A percentile compares a stretch with the other conserved stretches of the same genome.
Evolutionary conservation across 306 rosid genomes (phyloP).

Genomic region (Prinsepia uniflora): DNA sequence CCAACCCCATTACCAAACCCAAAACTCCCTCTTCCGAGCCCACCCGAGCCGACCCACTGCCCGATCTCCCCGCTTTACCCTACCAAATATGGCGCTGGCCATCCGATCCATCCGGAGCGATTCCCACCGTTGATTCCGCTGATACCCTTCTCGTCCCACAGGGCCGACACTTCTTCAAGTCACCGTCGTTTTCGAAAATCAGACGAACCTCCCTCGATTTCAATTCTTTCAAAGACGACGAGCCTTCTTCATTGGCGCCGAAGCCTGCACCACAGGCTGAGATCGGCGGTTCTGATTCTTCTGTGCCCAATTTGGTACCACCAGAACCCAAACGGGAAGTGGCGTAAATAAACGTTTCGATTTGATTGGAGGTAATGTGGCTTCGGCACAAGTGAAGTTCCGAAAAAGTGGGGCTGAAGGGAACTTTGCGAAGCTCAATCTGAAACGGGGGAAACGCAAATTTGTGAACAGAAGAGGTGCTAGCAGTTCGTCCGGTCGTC

Average conservation of each 20-base stretch:
- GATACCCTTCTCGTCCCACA: constrained; percentile 54
- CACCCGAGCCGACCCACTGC: constrained; percentile 11
- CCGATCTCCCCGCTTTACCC: constrained; percentile 39
- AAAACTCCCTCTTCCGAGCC: constrained; percentile 28
- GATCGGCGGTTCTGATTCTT: constrained; percentile 2
- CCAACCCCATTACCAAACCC: constrained; percentile 37
- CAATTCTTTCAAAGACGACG: constrained; percentile 29
- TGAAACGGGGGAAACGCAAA: constrained; percentile 53
- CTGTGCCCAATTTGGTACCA: constrained; percentile 18
- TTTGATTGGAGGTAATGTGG: constrained; percentile 53
- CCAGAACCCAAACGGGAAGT: constrained; percentile 19
- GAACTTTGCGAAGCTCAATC: constrained; percentile 68
- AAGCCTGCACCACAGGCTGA: constrained; percentile 7
- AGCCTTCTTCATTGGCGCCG: constrained; percentile 17
- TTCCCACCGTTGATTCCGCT: constrained; percentile 34
- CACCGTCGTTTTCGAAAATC: constrained; percentile 53
- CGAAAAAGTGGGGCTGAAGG: constrained; percentile 51
- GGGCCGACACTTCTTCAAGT: constrained; percentile 45
- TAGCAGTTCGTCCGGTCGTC: constrained; percentile 25
- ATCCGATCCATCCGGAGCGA: constrained; percentile 29
- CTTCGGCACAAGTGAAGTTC: constrained; percentile 42
- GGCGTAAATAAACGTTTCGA: constrained; percentile 39
- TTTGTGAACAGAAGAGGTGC: constrained; percentile 41
- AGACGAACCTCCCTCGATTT: constrained; percentile 40
- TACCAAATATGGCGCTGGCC: constrained; percentile 53